These are phyloP conservation scores for Chlorella sorokiniana DNA, from an alignment of 139 green algal species.

Conservation along the genomic window DNA sequence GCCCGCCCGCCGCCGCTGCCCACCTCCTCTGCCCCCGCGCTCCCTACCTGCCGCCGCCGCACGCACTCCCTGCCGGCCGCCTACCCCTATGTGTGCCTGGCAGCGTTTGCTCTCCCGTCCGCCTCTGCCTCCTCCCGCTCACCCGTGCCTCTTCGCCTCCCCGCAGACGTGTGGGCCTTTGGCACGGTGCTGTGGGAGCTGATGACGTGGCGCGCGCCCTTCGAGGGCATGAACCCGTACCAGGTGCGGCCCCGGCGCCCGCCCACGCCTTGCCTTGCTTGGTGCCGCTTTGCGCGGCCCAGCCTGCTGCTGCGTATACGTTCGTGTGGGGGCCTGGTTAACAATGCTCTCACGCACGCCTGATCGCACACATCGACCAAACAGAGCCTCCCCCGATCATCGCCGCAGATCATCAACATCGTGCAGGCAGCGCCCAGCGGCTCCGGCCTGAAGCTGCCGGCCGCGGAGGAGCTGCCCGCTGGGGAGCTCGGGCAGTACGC, in stretches of 20 bases:
- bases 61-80: too few species aligned
- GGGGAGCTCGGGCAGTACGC: constrained; percentile 3
- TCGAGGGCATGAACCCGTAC: constrained; percentile 11
- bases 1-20: too few species aligned
- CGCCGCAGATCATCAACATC: constrained; percentile 21
- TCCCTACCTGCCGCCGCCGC: too few species aligned
- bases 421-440: neutral
- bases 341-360: too few species aligned
- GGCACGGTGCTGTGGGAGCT: constrained; percentile 59
- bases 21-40: neutral
- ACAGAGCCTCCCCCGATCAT: neutral
- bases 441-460: constrained; percentile 1
- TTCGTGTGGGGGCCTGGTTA: too few species aligned
- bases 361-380: too few species aligned
- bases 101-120: neutral
- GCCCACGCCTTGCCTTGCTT: neutral
- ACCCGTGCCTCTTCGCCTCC: constrained; percentile 11
- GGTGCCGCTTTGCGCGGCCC: neutral
- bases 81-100: too few species aligned
- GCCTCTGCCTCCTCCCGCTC: too few species aligned
- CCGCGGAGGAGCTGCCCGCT: neutral
- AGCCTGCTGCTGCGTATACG: neutral
- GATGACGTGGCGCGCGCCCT: constrained; percentile 23
- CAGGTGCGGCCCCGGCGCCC: neutral
- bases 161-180: constrained; percentile 61